A percentile compares a stretch with the other conserved stretches of the same genome.
Conservation (phyloP, 106 monocot species). For the Dendrobium catenatum region DNA sequence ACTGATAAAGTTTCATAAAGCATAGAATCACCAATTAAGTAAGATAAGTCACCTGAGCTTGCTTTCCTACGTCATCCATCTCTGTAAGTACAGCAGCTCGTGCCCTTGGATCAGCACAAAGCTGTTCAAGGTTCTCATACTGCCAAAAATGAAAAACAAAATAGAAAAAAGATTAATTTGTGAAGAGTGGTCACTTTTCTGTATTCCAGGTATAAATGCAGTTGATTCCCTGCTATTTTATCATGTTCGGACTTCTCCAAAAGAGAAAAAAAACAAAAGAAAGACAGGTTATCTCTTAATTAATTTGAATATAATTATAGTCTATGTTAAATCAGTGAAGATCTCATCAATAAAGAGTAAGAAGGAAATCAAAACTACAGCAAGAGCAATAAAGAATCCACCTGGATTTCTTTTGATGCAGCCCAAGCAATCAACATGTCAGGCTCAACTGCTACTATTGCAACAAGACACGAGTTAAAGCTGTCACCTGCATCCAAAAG, state of each 20-base stretch:
- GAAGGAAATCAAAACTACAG: not conserved
- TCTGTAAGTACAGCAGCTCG: conserved; percentile 68
- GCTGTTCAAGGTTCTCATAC: conserved; percentile 65
- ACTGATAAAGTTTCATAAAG: not conserved
- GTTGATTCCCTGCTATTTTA: not conserved
- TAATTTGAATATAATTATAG: not conserved
- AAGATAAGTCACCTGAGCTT: conserved; percentile 57
- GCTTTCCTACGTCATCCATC: conserved; percentile 78
- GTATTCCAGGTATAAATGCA: not conserved
- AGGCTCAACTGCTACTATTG: conserved; percentile 21
- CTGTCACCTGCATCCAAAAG: conserved; percentile 23
- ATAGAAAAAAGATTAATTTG: too few species aligned
- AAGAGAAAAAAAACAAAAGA: not conserved
- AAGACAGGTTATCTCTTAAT: not conserved
- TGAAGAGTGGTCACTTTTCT: not conserved
- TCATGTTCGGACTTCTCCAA: not conserved
- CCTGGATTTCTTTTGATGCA: conserved; percentile 21
- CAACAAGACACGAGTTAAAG: conserved; percentile 23
- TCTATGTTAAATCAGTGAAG: not conserved
- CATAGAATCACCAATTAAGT: not conserved
- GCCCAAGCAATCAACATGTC: conserved; percentile 19
- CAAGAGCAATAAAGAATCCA: conserved; percentile 1
- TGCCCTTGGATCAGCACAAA: conserved; percentile 65
- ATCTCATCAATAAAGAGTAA: not conserved
- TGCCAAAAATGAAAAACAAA: conserved; percentile 10